Evolutionary conservation across 495 filamentous ascomycete genomes (phyloP).

Genomic region (Xylaria nigripes): DNA sequence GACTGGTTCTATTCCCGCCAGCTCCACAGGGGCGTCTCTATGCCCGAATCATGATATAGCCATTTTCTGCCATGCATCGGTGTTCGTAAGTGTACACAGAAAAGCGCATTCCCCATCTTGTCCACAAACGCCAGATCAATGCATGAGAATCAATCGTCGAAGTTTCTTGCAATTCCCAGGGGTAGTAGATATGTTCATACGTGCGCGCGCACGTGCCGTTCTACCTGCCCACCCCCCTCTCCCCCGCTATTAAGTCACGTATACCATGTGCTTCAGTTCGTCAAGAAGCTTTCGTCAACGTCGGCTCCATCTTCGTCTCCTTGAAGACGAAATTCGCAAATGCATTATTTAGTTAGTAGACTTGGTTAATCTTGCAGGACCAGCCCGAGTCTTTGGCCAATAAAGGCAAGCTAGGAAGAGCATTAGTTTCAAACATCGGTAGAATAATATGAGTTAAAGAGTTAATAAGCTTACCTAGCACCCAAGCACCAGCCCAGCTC

Average conservation of each 20-base stretch:
- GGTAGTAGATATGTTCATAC: conserved; percentile 3
- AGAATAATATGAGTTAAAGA: not conserved
- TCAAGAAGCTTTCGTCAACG: conserved; percentile 4
- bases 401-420: conserved; percentile 33
- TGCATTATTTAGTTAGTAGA: conserved; percentile 28
- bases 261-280: not conserved
- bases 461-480: conserved; percentile 59
- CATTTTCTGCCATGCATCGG: not conserved
- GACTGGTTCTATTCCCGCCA: not conserved
- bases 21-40: not conserved
- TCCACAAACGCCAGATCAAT: conserved; percentile 9
- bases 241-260: conserved; percentile 1
- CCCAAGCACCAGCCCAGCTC: conserved; percentile 97
- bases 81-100: conserved; percentile 5
- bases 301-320: not conserved
- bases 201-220: no score
- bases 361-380: conserved; percentile 41
- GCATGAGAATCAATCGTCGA: not conserved
- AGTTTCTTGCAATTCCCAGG: not conserved
- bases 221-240: not conserved
- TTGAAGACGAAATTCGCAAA: not conserved
- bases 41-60: not conserved
- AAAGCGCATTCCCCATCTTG: not conserved
- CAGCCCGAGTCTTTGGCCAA: conserved; percentile 40
- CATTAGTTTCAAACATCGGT: conserved; percentile 28